Percentiles rank a stretch among this genome's conserved stretches.
phyloP scores from a whole-genome alignment of 768 basidiomycete species.

The Leucocoprinus sp. region DNA sequence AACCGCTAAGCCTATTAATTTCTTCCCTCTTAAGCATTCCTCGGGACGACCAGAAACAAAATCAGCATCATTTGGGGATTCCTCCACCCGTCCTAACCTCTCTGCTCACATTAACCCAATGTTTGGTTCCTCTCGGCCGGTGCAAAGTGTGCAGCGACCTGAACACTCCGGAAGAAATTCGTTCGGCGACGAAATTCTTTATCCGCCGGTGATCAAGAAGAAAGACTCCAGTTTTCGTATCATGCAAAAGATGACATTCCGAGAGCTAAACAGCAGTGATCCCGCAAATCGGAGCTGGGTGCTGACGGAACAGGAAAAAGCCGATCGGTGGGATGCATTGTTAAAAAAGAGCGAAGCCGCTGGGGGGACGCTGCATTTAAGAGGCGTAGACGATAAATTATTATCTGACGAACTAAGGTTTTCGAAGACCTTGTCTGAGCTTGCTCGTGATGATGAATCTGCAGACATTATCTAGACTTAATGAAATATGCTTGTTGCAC shows the following conservation, averaged over 20 bases:
- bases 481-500: not conserved
- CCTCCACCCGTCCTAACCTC: not conserved
- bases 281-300: not conserved
- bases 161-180: conserved; percentile 17
- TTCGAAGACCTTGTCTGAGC: conserved; percentile 10
- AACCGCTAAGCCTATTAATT: conserved; percentile 35
- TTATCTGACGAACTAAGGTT: conserved; percentile 13
- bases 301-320: conserved; percentile 66
- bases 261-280: conserved; percentile 33
- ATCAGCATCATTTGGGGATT: not conserved
- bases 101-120: no score
- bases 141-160: conserved; percentile 20
- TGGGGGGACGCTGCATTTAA: conserved; percentile 66
- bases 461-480: not conserved
- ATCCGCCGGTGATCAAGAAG: not conserved
- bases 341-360: conserved; percentile 58
- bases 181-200: conserved; percentile 10
- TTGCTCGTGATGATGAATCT: conserved; percentile 10
- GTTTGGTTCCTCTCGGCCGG: conserved; percentile 25
- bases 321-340: conserved; percentile 61
- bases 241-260: conserved; percentile 30
- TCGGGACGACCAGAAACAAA: conserved; percentile 5
- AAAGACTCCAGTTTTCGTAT: not conserved
- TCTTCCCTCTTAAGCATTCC: conserved; percentile 25
- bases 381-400: conserved; percentile 22